Evolutionary conservation across 106 monocot genomes (phyloP).

Genomic region (Hemerocallis citrina): DNA sequence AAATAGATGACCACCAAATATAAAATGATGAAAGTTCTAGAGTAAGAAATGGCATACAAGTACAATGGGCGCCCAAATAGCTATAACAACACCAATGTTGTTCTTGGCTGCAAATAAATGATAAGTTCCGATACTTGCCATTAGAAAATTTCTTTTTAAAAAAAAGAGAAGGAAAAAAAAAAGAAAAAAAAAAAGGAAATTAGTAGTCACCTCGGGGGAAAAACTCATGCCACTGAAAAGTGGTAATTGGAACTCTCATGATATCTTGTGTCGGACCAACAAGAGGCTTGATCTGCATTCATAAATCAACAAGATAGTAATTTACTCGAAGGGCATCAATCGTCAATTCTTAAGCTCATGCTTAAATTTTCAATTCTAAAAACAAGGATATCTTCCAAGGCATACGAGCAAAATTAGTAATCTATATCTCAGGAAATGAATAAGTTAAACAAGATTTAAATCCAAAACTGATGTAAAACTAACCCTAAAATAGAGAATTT

Average conservation of each 20-base stretch:
- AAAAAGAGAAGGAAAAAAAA: neutral
- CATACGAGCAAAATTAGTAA: neutral
- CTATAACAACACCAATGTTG: constrained; percentile 89
- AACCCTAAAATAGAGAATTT: too few species aligned
- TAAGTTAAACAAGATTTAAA: too few species aligned
- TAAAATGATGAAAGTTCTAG: neutral
- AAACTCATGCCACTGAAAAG: constrained; percentile 93
- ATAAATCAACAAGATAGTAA: neutral
- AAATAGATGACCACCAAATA: neutral
- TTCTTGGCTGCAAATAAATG: constrained; percentile 50
- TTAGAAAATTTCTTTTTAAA: too few species aligned
- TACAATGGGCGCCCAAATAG: constrained; percentile 86
- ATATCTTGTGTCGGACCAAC: constrained; percentile 78
- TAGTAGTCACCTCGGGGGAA: constrained; percentile 69
- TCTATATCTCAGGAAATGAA: neutral
- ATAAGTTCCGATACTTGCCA: neutral
- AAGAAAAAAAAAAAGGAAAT: neutral
- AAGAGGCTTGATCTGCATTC: constrained; percentile 91
- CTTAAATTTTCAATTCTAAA: neutral
- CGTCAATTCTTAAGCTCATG: neutral
- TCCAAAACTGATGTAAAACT: too few species aligned
- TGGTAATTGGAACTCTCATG: constrained; percentile 56
- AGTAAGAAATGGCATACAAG: constrained; percentile 36
- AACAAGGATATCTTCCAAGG: neutral
- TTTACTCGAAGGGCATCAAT: neutral